phyloP scores from a whole-genome alignment of 225 moss, liverwort and hornwort genomes.

The Physcomitrium patens region DNA sequence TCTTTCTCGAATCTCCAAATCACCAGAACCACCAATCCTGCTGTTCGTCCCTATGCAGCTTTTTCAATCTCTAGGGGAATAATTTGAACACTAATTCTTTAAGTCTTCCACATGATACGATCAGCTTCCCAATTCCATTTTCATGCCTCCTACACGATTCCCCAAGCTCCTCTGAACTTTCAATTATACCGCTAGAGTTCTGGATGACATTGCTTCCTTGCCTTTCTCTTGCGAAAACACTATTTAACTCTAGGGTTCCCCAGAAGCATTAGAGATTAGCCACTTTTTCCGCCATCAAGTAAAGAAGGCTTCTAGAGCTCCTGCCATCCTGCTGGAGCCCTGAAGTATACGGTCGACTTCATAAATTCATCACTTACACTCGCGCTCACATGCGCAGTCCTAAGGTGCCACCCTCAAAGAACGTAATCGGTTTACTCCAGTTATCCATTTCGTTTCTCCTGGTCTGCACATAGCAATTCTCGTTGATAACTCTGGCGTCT shows the following conservation, averaged over 20 bases:
- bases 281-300: constrained; percentile 40
- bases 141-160: constrained; percentile 22
- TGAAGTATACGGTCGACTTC: constrained; percentile 17
- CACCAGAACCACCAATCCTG: constrained; percentile 34
- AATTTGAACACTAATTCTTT: background rate
- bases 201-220: background rate
- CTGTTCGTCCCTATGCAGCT: constrained; percentile 43
- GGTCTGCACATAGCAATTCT: constrained; percentile 15
- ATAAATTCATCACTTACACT: constrained; percentile 27
- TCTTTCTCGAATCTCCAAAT: constrained; percentile 23
- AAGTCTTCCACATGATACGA: background rate
- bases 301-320: constrained; percentile 15
- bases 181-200: constrained; percentile 20
- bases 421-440: background rate
- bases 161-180: constrained; percentile 19
- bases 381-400: background rate
- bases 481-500: constrained; percentile 1
- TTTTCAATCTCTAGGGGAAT: constrained; percentile 1
- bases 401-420: background rate
- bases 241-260: constrained; percentile 29
- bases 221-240: constrained; percentile 11
- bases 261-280: constrained; percentile 19
- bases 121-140: background rate
- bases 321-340: constrained; percentile 25
- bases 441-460: background rate